Percentiles rank a stretch among this genome's conserved stretches.
Evolutionary conservation across 2,329 filamentous ascomycete genomes (phyloP).

Genomic region (Talaromyces pinophilus): DNA sequence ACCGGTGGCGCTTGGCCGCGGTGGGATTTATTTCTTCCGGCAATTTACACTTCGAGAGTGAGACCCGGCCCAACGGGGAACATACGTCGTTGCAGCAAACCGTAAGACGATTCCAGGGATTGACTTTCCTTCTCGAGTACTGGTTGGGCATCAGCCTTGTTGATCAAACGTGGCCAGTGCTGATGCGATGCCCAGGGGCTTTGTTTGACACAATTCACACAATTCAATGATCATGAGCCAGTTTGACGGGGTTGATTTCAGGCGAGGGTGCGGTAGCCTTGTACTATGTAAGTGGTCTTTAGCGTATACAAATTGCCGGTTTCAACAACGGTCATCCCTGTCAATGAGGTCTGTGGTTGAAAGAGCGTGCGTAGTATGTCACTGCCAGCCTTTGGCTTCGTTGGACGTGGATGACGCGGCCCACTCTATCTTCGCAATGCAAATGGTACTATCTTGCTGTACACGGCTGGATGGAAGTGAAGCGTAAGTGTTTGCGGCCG

Average conservation of each 20-base stretch:
- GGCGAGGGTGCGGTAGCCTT: background rate
- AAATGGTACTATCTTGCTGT: background rate
- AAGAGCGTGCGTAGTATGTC: background rate
- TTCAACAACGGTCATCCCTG: constrained; percentile 14
- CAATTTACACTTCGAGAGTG: background rate
- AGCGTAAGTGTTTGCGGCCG: constrained; percentile 1
- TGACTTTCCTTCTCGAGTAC: constrained; percentile 11
- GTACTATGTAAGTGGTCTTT: background rate
- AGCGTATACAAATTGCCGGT: constrained; percentile 9
- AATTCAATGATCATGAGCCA: background rate
- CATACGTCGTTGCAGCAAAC: background rate
- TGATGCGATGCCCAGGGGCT: background rate
- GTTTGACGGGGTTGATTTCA: background rate
- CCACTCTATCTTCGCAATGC: background rate
- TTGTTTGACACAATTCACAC: background rate
- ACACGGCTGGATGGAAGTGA: background rate
- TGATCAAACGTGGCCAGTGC: constrained; percentile 7
- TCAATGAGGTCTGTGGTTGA: constrained; percentile 3
- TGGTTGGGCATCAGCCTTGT: constrained; percentile 9
- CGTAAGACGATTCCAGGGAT: background rate
- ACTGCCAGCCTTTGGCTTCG: background rate
- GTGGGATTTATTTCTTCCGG: background rate
- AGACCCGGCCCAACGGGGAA: background rate
- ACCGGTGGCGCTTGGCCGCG: constrained; percentile 12
- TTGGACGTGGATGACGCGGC: constrained; percentile 9